Conservation (phyloP, 2,329 filamentous ascomycete species). For the Tolypocladium amazonense region DNA sequence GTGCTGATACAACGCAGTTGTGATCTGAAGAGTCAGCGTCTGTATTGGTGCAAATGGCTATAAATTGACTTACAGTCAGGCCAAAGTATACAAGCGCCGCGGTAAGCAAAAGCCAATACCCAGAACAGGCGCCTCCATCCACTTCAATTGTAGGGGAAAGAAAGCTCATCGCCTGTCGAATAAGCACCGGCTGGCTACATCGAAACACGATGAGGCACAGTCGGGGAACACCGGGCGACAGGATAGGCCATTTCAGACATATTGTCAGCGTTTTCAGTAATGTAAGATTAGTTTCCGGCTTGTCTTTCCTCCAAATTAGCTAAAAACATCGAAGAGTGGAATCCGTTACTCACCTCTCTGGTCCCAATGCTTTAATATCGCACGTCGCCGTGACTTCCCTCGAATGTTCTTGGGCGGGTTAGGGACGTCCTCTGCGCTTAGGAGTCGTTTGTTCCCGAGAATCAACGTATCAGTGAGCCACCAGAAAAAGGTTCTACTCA, state of each 20-base stretch:
- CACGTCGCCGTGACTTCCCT: neutral
- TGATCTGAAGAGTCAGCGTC: neutral
- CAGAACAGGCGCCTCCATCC: neutral
- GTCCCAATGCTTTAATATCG: neutral
- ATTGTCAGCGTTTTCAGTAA: neutral
- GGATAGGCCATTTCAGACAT: neutral
- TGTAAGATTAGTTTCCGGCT: neutral
- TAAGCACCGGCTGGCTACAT: neutral
- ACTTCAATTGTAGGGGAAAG: neutral
- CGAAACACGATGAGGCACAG: neutral
- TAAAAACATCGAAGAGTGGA: no score
- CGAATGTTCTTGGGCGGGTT: neutral
- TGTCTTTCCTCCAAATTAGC: neutral
- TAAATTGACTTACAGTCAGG: neutral
- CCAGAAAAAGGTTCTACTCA: neutral
- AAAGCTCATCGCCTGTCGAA: neutral
- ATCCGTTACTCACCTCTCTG: neutral
- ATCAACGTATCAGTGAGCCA: neutral
- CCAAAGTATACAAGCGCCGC: neutral
- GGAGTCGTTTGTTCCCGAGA: neutral
- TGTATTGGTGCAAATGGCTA: neutral
- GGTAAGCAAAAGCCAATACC: neutral
- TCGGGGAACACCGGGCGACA: neutral
- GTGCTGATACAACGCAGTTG: neutral
- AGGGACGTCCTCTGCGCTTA: neutral